These are phyloP conservation scores for Aureoboletus auriporus DNA, from an alignment of 768 basidiomycete species.

Conservation along the genomic window DNA sequence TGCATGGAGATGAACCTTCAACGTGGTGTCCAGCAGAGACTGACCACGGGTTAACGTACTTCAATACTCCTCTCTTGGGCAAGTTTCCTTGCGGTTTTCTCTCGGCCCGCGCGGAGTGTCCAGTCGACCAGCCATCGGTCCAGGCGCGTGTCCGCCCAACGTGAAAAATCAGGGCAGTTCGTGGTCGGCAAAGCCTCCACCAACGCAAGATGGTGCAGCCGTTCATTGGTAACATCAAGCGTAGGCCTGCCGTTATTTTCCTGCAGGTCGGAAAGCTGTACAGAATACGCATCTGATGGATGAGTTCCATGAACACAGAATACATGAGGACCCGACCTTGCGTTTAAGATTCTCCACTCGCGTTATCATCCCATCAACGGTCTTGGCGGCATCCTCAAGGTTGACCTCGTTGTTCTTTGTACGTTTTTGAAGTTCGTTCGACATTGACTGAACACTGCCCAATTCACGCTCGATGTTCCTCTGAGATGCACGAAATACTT, in stretches of 20 bases:
- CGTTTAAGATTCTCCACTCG: slow-evolving; percentile 78
- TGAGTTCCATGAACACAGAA: slow-evolving; percentile 6
- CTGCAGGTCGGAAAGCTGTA: slow-evolving; percentile 49
- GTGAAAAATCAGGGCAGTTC: slow-evolving; percentile 54
- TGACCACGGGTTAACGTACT: slow-evolving; percentile 41
- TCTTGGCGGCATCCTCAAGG: slow-evolving; percentile 51
- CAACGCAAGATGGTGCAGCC: slow-evolving; percentile 64
- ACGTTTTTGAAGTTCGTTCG: slow-evolving; percentile 57
- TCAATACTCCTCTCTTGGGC: slow-evolving; percentile 78
- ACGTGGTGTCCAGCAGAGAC: slow-evolving; percentile 13
- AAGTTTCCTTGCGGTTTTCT: slow-evolving; percentile 70
- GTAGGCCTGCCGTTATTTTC: slow-evolving; percentile 48
- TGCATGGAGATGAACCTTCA: slow-evolving; percentile 29
- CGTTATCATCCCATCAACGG: slow-evolving; percentile 73
- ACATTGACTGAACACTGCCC: slow-evolving; percentile 49
- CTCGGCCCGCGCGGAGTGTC: slow-evolving; percentile 76
- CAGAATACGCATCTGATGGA: slow-evolving; percentile 12
- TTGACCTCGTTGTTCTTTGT: slow-evolving; percentile 35
- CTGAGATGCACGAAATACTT: slow-evolving; percentile 80
- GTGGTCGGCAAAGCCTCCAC: slow-evolving; percentile 55
- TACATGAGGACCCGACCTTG: slow-evolving; percentile 55
- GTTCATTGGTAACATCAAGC: slow-evolving; percentile 69
- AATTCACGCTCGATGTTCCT: slow-evolving; percentile 80
- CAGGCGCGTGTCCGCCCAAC: slow-evolving; percentile 78
- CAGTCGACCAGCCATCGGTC: slow-evolving; percentile 94